Percentiles rank a stretch among this genome's conserved stretches.
These are phyloP conservation scores for Kazachstania taianensis DNA, from an alignment of 805 yeast genomes.

Conservation along the genomic window DNA sequence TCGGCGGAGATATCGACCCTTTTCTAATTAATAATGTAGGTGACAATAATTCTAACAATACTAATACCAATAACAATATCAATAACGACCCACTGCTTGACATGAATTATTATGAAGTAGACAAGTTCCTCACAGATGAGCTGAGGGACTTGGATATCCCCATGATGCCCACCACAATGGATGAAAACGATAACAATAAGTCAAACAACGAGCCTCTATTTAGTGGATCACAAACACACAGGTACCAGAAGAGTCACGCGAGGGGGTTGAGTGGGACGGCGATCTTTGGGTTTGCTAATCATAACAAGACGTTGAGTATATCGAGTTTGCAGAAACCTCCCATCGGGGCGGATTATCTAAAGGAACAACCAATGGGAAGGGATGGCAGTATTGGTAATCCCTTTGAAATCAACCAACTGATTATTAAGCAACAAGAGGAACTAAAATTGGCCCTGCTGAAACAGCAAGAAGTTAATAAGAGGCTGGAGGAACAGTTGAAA, in stretches of 20 bases:
- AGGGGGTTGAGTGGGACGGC: constrained; percentile 71
- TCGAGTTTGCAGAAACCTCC: constrained; percentile 33
- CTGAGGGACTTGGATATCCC: constrained; percentile 59
- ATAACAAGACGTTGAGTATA: constrained; percentile 51
- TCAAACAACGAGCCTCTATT: too few species aligned
- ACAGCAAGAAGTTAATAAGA: constrained; percentile 24
- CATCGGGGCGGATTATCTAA: constrained; percentile 1
- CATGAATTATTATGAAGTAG: constrained; percentile 43
- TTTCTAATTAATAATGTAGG: too few species aligned
- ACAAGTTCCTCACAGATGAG: constrained; percentile 47
- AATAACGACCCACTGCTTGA: constrained; percentile 20
- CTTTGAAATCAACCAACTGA: constrained; percentile 3
- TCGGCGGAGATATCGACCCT: too few species aligned
- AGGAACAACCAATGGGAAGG: constrained; percentile 3
- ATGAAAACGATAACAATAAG: not conserved
- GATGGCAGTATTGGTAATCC: not conserved
- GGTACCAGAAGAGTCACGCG: constrained; percentile 30
- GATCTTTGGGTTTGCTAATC: constrained; percentile 63
- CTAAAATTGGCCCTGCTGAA: constrained; percentile 23
- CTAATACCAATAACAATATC: not conserved
- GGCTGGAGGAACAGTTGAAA: constrained; percentile 22
- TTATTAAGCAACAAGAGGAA: constrained; percentile 26
- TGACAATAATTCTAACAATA: not conserved
- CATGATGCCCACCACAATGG: constrained; percentile 14
- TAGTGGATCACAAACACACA: not conserved